Percentiles rank a stretch among this genome's conserved stretches.
These are phyloP conservation scores for Tolypocladium sp. DNA, from an alignment of 2,329 filamentous ascomycete species.

Conservation along the genomic window DNA sequence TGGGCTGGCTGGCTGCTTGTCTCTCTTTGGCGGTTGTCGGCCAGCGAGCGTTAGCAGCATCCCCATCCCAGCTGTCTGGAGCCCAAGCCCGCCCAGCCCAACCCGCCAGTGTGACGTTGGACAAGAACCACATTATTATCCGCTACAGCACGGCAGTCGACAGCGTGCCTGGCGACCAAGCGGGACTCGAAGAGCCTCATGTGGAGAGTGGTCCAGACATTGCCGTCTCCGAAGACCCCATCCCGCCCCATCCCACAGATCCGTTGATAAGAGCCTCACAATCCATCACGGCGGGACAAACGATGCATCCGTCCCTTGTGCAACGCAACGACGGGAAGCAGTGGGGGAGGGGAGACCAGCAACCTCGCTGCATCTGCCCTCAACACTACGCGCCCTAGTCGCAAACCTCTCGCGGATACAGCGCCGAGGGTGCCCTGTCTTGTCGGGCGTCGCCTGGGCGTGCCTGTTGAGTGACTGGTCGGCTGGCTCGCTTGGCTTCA, in stretches of 20 bases:
- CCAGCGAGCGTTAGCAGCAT: background rate
- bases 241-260: slow-evolving; percentile 6
- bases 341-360: background rate
- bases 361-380: background rate
- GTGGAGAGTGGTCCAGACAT: slow-evolving; percentile 10
- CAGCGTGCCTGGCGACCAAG: slow-evolving; percentile 5
- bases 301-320: background rate
- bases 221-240: slow-evolving; percentile 4
- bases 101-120: slow-evolving; percentile 4
- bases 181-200: slow-evolving; percentile 12
- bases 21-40: background rate
- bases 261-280: slow-evolving; percentile 4
- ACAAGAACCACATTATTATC: slow-evolving; percentile 5
- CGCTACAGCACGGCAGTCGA: slow-evolving; percentile 7
- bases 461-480: background rate
- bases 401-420: background rate
- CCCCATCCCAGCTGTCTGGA: background rate
- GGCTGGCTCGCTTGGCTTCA: background rate
- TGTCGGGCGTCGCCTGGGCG: background rate
- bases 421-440: too few relatives aligned
- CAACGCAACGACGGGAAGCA: background rate
- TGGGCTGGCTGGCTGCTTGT: background rate
- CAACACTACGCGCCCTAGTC: background rate
- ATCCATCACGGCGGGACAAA: background rate
- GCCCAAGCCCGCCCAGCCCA: background rate